phyloP scores from a whole-genome alignment of 768 basidiomycete genomes.

The Suillus occidentalis region DNA sequence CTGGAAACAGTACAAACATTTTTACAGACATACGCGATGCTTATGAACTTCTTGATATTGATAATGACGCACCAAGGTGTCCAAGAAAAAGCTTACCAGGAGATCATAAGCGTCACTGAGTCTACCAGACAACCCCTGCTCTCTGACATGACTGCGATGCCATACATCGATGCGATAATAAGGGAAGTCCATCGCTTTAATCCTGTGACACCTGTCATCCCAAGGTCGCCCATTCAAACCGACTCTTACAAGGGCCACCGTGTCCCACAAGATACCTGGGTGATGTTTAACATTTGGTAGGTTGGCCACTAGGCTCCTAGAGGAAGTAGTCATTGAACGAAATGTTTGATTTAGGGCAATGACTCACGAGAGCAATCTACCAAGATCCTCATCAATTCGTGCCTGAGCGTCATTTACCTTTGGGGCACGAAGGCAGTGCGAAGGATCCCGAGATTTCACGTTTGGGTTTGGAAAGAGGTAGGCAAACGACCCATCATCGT shows the following conservation, averaged over 20 bases:
- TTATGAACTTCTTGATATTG: background rate
- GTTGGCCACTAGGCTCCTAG: background rate
- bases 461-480: background rate
- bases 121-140: background rate
- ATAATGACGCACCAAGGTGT: background rate
- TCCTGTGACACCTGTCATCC: background rate
- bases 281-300: background rate
- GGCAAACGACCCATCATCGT: background rate
- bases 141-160: background rate
- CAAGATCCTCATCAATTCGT: too few relatives aligned
- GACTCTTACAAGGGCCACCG: background rate
- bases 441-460: background rate
- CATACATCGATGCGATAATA: background rate
- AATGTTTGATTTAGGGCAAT: background rate
- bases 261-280: background rate
- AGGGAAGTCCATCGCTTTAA: background rate
- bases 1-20: background rate
- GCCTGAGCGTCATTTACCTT: too few relatives aligned
- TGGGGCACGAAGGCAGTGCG: background rate
- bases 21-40: background rate
- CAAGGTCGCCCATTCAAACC: background rate
- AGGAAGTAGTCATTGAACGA: background rate
- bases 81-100: background rate
- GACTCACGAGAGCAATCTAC: too few relatives aligned
- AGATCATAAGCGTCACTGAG: background rate